A percentile compares a stretch with the other conserved stretches of the same genome.
Conservation (phyloP, 2,329 filamentous ascomycete genomes). For the Cladosporium sp. region DNA sequence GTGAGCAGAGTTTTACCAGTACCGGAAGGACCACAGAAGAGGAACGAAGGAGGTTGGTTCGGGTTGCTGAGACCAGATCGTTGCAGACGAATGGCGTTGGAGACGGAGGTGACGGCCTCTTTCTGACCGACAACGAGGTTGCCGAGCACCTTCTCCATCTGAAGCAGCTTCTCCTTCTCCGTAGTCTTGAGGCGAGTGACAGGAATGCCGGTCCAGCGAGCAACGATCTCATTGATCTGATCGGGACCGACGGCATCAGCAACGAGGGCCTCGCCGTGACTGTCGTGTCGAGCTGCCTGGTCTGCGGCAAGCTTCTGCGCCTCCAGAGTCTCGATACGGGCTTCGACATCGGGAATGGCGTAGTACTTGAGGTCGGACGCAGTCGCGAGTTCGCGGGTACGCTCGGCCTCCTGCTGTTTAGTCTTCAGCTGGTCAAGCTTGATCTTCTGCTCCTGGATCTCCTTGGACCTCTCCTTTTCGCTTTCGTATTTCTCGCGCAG, state of each 20-base stretch:
- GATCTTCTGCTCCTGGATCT: constrained; percentile 90
- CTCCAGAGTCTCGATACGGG: constrained; percentile 76
- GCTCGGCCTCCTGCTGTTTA: constrained; percentile 90
- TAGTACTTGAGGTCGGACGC: constrained; percentile 97
- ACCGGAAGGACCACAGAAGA: constrained; percentile 97
- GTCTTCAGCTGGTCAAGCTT: constrained; percentile 90
- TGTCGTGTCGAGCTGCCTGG: constrained; percentile 58
- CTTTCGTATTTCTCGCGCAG: constrained; percentile 93
- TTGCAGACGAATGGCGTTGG: constrained; percentile 93
- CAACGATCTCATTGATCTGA: constrained; percentile 98
- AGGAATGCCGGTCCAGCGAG: constrained; percentile 96
- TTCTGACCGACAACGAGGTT: constrained; percentile 89
- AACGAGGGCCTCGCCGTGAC: constrained; percentile 65
- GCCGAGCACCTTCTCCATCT: constrained; percentile 86
- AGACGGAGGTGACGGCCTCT: constrained; percentile 88
- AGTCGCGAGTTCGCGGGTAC: constrained; percentile 75
- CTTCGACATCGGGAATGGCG: constrained; percentile 88
- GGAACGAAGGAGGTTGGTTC: constrained; percentile 94
- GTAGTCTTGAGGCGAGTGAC: constrained; percentile 90
- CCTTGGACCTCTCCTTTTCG: constrained; percentile 84
- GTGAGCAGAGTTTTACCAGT: constrained; percentile 97
- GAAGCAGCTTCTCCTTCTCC: constrained; percentile 96
- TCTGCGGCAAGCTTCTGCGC: constrained; percentile 76
- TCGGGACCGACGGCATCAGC: constrained; percentile 94
- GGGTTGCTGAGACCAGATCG: constrained; percentile 92